Evolutionary conservation across 805 yeast species (phyloP), one percentile per base, ranked within the genome.

Genomic region (Nakazawaea molendinolei): DNA sequence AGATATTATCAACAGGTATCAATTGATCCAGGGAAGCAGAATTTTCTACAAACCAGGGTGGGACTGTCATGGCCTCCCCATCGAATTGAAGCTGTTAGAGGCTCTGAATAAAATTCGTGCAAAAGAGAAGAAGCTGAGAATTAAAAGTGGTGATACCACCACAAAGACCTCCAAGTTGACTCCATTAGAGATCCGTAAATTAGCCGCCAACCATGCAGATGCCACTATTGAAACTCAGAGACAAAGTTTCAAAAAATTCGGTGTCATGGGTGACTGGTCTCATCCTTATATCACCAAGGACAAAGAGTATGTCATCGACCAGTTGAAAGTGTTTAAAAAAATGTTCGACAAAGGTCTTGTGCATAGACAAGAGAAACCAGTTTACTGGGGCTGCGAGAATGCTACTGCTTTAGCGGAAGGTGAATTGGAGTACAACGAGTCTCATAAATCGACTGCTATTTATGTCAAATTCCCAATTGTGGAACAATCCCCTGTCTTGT

Each of bases 31-130:
- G 25, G 84, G 86, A 12, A 68, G 76, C 41, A 67, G 69, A 33
- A 76, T 92, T 3, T 66, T 70, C 35, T 92, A 85, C 50, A 68
- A 69, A 28, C 96, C 97, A 0, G 99, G 99, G 1, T 92, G 98
- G 97, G 99, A 92, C 55, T 92, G 98, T 52, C 99, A 92, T 61
- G 99, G 99, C 0, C 63, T 92, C 25, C 99, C 99, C 1, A 92
- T 92, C 44, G 99, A 92, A 56, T 65, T 86, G 53, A 89, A 87
- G 49, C 95, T 95, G 0, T 56, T 86, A 16, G 55, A 71, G 56
- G 47, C 70, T 60, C 42, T 57, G 57, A 31, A 63, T 46, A 50
- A 56, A 50, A 42, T 46, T 38, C 36, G 52, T 32, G 50, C 44
- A 9, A 47, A 48, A 33, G 36, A 44, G 32, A 51, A 50, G 45